Evolutionary conservation across 2,329 filamentous ascomycete genomes (phyloP).

Genomic region (Neoscytalidium dimidiatum): DNA sequence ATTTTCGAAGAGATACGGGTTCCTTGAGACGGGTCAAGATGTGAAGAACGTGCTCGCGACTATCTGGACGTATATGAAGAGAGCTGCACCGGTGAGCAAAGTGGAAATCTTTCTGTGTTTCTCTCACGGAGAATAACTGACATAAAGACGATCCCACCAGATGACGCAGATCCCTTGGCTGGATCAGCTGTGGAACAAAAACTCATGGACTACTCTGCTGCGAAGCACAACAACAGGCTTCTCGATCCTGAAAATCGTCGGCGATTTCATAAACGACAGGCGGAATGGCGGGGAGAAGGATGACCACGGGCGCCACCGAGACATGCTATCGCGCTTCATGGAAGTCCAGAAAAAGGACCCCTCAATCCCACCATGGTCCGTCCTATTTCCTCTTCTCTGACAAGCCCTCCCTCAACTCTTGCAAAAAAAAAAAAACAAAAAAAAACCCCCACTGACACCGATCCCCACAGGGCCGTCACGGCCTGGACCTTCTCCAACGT

Average conservation of each 20-base stretch:
- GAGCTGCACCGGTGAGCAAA: no score
- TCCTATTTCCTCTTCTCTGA: no score
- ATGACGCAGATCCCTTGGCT: constrained; percentile 12
- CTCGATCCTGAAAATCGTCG: background rate
- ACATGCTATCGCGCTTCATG: constrained; percentile 1
- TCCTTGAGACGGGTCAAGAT: constrained; percentile 21
- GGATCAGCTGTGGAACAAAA: constrained; percentile 14
- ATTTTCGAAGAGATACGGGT: constrained; percentile 21
- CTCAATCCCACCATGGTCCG: background rate
- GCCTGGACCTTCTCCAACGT: constrained; percentile 1
- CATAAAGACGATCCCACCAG: background rate
- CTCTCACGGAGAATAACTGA: no score
- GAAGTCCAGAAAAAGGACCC: background rate
- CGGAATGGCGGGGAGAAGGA: background rate
- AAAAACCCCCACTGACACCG: no score
- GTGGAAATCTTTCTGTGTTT: no score
- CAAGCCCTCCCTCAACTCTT: no score
- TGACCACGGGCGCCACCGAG: no score
- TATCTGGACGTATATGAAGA: constrained; percentile 25
- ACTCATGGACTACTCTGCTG: background rate
- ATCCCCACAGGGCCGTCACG: background rate
- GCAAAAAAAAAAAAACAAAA: no score
- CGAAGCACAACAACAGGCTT: no score
- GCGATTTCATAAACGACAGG: background rate
- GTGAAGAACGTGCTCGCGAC: background rate